These are phyloP conservation scores for Eucalyptus regnans DNA, from an alignment of 345 rosid genomes.

Conservation along the genomic window DNA sequence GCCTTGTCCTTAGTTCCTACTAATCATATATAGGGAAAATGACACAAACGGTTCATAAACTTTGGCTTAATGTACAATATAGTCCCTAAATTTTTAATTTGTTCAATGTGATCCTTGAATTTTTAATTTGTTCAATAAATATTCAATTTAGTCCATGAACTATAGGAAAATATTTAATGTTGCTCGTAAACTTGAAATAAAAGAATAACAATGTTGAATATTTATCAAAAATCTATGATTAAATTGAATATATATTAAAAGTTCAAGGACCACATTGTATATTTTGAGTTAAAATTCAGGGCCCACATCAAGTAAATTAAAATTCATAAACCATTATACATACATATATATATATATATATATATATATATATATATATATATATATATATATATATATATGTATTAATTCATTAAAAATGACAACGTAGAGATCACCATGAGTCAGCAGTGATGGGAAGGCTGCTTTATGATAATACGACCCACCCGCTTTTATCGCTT, in stretches of 20 bases:
- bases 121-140: too few species aligned
- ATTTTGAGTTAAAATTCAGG: fast-evolving
- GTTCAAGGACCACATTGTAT: fast-evolving
- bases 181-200: too few species aligned
- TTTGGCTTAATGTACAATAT: too few species aligned
- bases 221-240: too few species aligned
- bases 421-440: background rate
- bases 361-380: too few species aligned
- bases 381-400: too few species aligned
- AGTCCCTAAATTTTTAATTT: fast-evolving
- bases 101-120: fast-evolving
- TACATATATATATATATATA: too few species aligned
- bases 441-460: background rate
- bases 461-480: background rate
- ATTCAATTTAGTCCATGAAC: too few species aligned
- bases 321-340: too few species aligned
- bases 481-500: background rate
- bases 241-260: too few species aligned
- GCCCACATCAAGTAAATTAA: too few species aligned
- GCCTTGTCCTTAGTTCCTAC: background rate
- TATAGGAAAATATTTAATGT: too few species aligned
- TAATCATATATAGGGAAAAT: background rate
- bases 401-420: background rate
- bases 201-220: background rate
- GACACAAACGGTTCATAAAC: fast-evolving